A percentile compares a stretch with the other conserved stretches of the same genome.
Evolutionary conservation across 2,329 filamentous ascomycete species (phyloP).

Genomic region (Paracorniculantispora psalliotae): DNA sequence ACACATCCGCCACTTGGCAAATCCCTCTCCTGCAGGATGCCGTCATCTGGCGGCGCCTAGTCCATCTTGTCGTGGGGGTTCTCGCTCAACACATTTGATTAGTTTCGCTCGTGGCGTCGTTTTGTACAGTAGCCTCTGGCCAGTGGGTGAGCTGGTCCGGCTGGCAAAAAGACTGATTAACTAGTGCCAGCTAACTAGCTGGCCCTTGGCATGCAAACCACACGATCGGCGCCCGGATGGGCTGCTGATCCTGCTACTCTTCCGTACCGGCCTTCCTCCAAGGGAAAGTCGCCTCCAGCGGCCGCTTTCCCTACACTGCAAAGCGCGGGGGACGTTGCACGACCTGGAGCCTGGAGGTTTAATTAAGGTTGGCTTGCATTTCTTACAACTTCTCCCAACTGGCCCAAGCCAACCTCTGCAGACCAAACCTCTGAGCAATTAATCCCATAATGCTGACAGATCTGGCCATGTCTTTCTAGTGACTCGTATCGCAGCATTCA

Average conservation of each 20-base stretch:
- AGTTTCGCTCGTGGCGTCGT: neutral
- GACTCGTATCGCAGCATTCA: neutral
- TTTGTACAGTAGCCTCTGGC: too few species aligned
- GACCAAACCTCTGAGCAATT: neutral
- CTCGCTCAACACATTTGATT: neutral
- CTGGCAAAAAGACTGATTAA: neutral
- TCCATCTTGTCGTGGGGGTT: neutral
- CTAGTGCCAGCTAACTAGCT: neutral
- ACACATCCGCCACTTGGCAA: neutral
- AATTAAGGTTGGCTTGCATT: neutral
- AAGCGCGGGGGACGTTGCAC: neutral
- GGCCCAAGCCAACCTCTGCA: neutral
- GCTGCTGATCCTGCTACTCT: neutral
- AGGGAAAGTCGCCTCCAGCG: neutral
- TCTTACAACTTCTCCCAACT: neutral
- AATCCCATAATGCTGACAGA: neutral
- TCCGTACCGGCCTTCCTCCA: neutral
- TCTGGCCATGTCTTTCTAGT: neutral
- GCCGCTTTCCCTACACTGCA: neutral
- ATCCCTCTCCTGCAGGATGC: slow-evolving; percentile 2
- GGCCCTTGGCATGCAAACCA: neutral
- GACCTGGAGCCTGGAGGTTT: neutral
- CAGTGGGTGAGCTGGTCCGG: neutral
- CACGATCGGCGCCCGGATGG: slow-evolving; percentile 4
- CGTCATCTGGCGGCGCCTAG: neutral